Conservation (phyloP, 371 early-diverging fungal genomes). For the Mortierella sp. region DNA sequence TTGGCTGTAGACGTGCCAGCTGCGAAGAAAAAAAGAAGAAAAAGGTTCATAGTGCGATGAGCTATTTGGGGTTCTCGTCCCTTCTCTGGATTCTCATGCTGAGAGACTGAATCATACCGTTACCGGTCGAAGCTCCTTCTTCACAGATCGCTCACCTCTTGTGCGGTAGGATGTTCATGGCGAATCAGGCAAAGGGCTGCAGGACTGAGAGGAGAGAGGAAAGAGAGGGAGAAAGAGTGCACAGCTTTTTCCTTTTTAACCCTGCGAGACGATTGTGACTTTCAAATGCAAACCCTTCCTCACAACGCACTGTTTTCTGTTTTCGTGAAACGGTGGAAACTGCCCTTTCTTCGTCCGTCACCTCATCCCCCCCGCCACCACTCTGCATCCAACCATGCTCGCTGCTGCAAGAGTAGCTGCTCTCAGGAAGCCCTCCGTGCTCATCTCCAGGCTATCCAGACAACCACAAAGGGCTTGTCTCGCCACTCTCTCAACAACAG, state of each 20-base stretch:
- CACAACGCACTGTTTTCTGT: constrained; percentile 1
- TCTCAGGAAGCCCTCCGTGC: constrained; percentile 19
- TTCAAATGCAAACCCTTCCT: no score
- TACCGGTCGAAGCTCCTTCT: not conserved
- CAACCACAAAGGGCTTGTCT: constrained; percentile 37
- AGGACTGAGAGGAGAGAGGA: not conserved
- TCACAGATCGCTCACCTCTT: constrained; percentile 61
- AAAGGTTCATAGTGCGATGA: no score
- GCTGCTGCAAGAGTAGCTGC: constrained; percentile 44
- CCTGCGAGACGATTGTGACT: not conserved
- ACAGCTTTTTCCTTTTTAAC: not conserved
- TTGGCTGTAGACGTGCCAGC: constrained; percentile 84
- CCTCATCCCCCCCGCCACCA: not conserved
- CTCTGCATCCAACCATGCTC: constrained; percentile 35
- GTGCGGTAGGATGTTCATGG: constrained; percentile 78
- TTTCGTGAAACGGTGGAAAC: not conserved
- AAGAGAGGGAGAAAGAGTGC: not conserved
- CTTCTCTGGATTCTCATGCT: no score
- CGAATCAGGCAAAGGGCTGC: no score
- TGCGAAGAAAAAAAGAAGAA: constrained; percentile 26
- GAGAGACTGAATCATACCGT: not conserved
- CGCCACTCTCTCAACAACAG: constrained; percentile 24
- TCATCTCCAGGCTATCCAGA: constrained; percentile 17
- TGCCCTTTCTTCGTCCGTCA: not conserved
- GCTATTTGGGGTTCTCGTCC: not conserved